Base-by-base conservation (phyloP, 495 filamentous ascomycete species). In the Hyaloscypha hepaticicola region DNA sequence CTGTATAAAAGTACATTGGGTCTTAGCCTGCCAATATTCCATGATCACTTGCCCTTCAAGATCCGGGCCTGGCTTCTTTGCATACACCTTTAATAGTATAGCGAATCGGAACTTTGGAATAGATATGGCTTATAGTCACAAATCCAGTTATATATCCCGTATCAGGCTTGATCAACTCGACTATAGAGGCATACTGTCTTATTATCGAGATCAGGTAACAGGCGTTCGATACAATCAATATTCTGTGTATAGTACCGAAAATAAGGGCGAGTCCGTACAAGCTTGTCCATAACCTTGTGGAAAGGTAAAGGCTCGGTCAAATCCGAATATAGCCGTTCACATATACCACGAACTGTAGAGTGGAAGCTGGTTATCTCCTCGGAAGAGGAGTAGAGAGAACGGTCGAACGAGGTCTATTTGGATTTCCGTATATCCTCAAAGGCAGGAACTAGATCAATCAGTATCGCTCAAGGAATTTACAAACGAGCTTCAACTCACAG, bases 401-500 rank as follows among this genome's bases (percentile, higher is more conserved):
- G 60, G 48, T 67, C 29, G 38, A 67, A 67, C 60, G 65, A 67
- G 60, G 53, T 63, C 65, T 67, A n/a, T 64, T 64, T 64, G 45
- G 65, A 67, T 67, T 67, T 67, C 60, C 48, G 55, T 26, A 67
- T 64, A 63, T 64, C 65, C 48, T 67, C 22, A 67, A 67, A 67
- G 38, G 41, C 63, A 50, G 65, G 60, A 64, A 59, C 65, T 67
- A 67, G 58, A 29, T 60, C 59, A 67, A 67, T 67, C 22, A 67
- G 60, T 60, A 63, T 60, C 45, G 55, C 58, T 63, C n/a, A 59
- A 67, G 65, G 60, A 22, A 67, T 67, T 67, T 64, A 58, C 25
- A 67, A 66, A 66, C 34, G 48, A 55, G 55, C 58, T 67, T 63
- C 28, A 67, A 67, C 65, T 63, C 22, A 67, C 27, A 67, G 29